Percentiles rank a stretch among this genome's conserved stretches.
These are phyloP conservation scores for maize (Zea mays) DNA, from an alignment of 176 grass and related monocot genomes.

Conservation along the genomic window Zm-B73-REFERENCE-NAM-5.0 NC_050098.1:26068001-26068500, in stretches of 20 bases:
- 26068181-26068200: constrained; percentile 73
- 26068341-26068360: too few species aligned
- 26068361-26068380: too few species aligned
- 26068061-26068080: too few species aligned
- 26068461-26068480: constrained; percentile 66
- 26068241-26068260: constrained; percentile 51
- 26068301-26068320: too few species aligned
- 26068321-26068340: too few species aligned
- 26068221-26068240: constrained; percentile 64
- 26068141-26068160: constrained; percentile 36
- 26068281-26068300: too few species aligned
- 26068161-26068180: constrained; percentile 38
- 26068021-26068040: too few species aligned
- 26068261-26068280: not conserved
- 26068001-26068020: too few species aligned
- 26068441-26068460: constrained; percentile 68
- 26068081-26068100: constrained; percentile 91
- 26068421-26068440: constrained; percentile 78
- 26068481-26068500: constrained; percentile 37
- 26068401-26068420: constrained; percentile 46
- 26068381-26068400: not conserved
- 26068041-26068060: too few species aligned
- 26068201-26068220: constrained; percentile 60
- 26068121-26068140: constrained; percentile 76
- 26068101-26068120: constrained; percentile 64